A percentile compares a stretch with the other conserved stretches of the same genome.
Evolutionary conservation across 345 rosid genomes (phyloP).

Genomic region (Ceriops zippeliana): DNA sequence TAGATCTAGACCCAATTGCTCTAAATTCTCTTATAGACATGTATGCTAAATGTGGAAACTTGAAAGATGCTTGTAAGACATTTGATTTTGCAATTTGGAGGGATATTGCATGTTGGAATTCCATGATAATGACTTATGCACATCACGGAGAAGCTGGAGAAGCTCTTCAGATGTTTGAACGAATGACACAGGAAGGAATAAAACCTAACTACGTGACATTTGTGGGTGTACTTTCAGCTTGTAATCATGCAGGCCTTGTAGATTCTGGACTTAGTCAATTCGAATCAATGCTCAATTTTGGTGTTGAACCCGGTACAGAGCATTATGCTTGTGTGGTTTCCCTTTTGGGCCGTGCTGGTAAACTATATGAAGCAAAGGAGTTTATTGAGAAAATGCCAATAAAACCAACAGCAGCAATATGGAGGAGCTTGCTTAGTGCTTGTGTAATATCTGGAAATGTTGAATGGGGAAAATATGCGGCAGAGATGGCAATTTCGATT

Average conservation of each 20-base stretch:
- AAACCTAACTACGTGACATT: constrained; percentile 65
- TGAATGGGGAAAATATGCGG: constrained; percentile 60
- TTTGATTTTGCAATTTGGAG: constrained; percentile 37
- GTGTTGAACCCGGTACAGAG: constrained; percentile 58
- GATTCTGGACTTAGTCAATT: constrained; percentile 52
- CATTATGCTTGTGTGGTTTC: constrained; percentile 70
- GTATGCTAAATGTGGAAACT: constrained; percentile 80
- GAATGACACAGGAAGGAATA: constrained; percentile 50
- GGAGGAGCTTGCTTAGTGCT: constrained; percentile 74
- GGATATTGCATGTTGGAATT: constrained; percentile 68
- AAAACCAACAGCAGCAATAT: constrained; percentile 45
- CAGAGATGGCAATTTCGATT: constrained; percentile 56
- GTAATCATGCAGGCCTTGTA: constrained; percentile 65
- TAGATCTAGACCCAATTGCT: constrained; percentile 47
- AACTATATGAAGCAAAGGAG: constrained; percentile 53
- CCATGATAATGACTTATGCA: constrained; percentile 62
- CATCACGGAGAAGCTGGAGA: constrained; percentile 62
- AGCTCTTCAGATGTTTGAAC: constrained; percentile 51
- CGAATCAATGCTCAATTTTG: constrained; percentile 47
- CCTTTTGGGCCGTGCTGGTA: constrained; percentile 63
- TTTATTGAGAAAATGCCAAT: constrained; percentile 56
- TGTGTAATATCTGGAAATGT: constrained; percentile 45
- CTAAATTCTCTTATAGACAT: constrained; percentile 62
- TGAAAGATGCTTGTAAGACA: constrained; percentile 48
- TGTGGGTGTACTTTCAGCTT: constrained; percentile 70